These are phyloP conservation scores for Serpula lacrymans DNA, from an alignment of 768 basidiomycete genomes.

Conservation along the genomic window DNA sequence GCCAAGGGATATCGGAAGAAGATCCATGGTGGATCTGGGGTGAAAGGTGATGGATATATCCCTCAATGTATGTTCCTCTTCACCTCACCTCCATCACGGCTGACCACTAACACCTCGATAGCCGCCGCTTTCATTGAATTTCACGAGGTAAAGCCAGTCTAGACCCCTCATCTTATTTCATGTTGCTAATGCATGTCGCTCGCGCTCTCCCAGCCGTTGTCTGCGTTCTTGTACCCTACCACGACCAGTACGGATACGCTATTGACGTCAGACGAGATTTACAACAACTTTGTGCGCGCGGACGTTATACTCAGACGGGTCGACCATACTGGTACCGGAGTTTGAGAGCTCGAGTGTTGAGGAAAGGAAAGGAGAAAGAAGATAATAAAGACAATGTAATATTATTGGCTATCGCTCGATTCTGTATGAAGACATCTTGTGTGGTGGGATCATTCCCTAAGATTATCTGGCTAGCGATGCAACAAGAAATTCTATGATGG, in stretches of 20 bases:
- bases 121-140: conserved; percentile 68
- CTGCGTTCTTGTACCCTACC: conserved; percentile 63
- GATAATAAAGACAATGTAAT: too few species aligned
- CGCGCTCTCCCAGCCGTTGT: conserved; percentile 40
- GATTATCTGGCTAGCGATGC: too few species aligned
- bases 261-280: conserved; percentile 66
- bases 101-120: conserved; percentile 18
- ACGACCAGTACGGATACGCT: conserved; percentile 57
- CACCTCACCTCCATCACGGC: conserved; percentile 1
- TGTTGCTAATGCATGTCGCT: background rate
- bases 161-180: background rate
- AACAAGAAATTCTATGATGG: too few species aligned
- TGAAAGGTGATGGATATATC: conserved; percentile 54
- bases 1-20: conserved; percentile 55
- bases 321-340: background rate
- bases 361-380: background rate
- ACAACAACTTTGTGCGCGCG: conserved; percentile 66
- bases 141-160: conserved; percentile 44
- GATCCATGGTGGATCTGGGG: conserved; percentile 73
- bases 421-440: too few species aligned
- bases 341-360: background rate
- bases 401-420: too few species aligned
- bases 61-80: conserved; percentile 44
- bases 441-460: too few species aligned
- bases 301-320: conserved; percentile 38